phyloP scores from a whole-genome alignment of 768 basidiomycete genomes.

The Kwoniella dendrophila region DNA sequence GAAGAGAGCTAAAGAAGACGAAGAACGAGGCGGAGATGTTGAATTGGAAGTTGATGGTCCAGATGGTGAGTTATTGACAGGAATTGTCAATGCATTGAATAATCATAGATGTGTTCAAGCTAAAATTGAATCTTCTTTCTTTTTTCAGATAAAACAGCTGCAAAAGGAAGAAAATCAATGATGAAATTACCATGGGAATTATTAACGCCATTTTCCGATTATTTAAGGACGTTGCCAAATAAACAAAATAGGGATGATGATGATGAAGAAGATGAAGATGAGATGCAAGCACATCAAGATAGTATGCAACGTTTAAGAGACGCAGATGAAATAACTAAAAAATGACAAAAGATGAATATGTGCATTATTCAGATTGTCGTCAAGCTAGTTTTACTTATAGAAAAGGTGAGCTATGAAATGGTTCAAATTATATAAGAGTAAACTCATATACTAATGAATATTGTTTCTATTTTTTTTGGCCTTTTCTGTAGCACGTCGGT shows the following conservation, averaged over 20 bases:
- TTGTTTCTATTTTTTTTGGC: too few species aligned
- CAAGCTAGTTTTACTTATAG: constrained; percentile 96
- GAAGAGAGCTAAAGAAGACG: constrained; percentile 87
- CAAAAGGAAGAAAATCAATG: constrained; percentile 85
- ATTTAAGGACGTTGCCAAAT: constrained; percentile 59
- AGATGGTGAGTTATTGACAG: constrained; percentile 47
- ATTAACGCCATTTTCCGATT: constrained; percentile 85
- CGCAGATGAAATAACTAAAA: constrained; percentile 90
- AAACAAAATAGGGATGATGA: constrained; percentile 65
- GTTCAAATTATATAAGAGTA: too few species aligned
- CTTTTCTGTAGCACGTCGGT: constrained; percentile 73
- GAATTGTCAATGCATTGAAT: too few species aligned
- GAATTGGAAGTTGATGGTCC: constrained; percentile 58
- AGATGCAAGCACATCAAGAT: constrained; percentile 91
- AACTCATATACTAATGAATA: too few species aligned
- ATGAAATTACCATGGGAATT: constrained; percentile 97
- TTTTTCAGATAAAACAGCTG: constrained; percentile 39
- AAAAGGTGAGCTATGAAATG: constrained; percentile 86
- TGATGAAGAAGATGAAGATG: constrained; percentile 93
- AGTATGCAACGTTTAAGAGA: constrained; percentile 88
- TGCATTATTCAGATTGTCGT: constrained; percentile 93
- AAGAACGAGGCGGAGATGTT: constrained; percentile 76
- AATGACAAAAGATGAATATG: constrained; percentile 96
- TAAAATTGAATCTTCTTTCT: too few species aligned
- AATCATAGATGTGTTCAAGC: too few species aligned